phyloP scores from a whole-genome alignment of 768 basidiomycete species.

The Suillus americanus region DNA sequence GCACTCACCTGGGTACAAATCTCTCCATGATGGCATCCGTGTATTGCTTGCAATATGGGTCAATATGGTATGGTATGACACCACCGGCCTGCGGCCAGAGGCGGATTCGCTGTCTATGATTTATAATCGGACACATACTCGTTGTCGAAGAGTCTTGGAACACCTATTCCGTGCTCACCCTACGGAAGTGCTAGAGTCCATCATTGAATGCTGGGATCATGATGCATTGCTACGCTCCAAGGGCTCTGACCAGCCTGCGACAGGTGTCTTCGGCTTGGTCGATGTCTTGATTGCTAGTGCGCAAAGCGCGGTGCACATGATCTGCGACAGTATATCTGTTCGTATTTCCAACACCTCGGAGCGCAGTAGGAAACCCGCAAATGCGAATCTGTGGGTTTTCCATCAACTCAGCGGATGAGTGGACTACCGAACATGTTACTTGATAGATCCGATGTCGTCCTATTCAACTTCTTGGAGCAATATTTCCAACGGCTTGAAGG shows the following conservation, averaged over 20 bases:
- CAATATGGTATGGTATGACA: slow-evolving; percentile 50
- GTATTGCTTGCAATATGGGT: slow-evolving; percentile 78
- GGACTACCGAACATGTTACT: not conserved
- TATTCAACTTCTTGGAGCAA: slow-evolving; percentile 88
- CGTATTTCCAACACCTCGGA: slow-evolving; percentile 60
- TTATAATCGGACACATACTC: slow-evolving; percentile 60
- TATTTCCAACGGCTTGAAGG: slow-evolving; percentile 85
- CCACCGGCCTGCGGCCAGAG: slow-evolving; percentile 47
- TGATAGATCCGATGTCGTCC: slow-evolving; percentile 61
- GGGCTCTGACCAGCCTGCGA: slow-evolving; percentile 40
- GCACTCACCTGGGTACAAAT: slow-evolving; percentile 72
- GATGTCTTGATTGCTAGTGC: slow-evolving; percentile 83
- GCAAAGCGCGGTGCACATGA: slow-evolving; percentile 83
- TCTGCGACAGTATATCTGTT: slow-evolving; percentile 77
- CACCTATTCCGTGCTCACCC: slow-evolving; percentile 82
- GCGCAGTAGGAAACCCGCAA: slow-evolving; percentile 57
- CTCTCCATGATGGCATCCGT: slow-evolving; percentile 80
- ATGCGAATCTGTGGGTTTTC: slow-evolving; percentile 63
- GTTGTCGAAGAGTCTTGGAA: slow-evolving; percentile 80
- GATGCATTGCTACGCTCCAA: slow-evolving; percentile 46
- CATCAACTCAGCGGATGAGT: not conserved
- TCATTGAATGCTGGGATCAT: slow-evolving; percentile 80
- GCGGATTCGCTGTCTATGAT: slow-evolving; percentile 71
- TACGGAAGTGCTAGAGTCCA: slow-evolving; percentile 77
- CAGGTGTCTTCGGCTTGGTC: slow-evolving; percentile 75